Conservation (phyloP, 768 basidiomycete species). For the Panaeolus papilionaceus region DNA sequence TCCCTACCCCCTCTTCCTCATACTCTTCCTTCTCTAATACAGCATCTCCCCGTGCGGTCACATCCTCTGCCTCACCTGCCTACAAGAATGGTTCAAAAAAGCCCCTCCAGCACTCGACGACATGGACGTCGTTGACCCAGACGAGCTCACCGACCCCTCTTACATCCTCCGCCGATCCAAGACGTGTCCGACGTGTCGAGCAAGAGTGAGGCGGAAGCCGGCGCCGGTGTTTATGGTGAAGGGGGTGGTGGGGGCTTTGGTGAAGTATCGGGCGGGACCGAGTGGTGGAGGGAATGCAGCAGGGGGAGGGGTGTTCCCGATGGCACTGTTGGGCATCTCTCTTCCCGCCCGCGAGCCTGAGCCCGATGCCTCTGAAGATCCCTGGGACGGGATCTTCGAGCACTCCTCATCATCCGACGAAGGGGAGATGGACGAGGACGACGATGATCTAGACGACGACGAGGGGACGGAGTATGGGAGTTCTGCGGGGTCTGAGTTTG, state of each 20-base stretch:
- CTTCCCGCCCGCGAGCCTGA: background rate
- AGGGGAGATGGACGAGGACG: slow-evolving; percentile 42
- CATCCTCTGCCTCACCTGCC: slow-evolving; percentile 72
- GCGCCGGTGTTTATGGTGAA: slow-evolving; percentile 76
- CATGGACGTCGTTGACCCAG: slow-evolving; percentile 37
- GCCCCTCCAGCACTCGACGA: slow-evolving; percentile 60
- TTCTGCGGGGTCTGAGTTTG: slow-evolving; percentile 15
- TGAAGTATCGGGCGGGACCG: slow-evolving; percentile 43
- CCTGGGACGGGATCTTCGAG: slow-evolving; percentile 74
- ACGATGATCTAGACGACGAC: slow-evolving; percentile 27
- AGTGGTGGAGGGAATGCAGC: slow-evolving; percentile 20
- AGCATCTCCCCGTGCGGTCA: slow-evolving; percentile 82
- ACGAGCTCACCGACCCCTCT: slow-evolving; percentile 43
- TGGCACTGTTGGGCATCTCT: background rate
- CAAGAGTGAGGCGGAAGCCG: slow-evolving; percentile 61
- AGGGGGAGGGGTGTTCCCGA: background rate
- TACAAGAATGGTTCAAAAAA: slow-evolving; percentile 80
- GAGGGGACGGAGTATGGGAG: slow-evolving; percentile 13
- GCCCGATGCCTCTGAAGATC: slow-evolving; percentile 50
- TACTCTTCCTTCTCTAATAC: background rate
- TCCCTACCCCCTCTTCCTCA: background rate
- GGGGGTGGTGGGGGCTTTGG: slow-evolving; percentile 55
- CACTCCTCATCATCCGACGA: slow-evolving; percentile 43
- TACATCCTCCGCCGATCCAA: slow-evolving; percentile 66
- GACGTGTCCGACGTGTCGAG: slow-evolving; percentile 76